phyloP scores from a whole-genome alignment of 2,329 filamentous ascomycete species.

The Fusarium subtropicale region DNA sequence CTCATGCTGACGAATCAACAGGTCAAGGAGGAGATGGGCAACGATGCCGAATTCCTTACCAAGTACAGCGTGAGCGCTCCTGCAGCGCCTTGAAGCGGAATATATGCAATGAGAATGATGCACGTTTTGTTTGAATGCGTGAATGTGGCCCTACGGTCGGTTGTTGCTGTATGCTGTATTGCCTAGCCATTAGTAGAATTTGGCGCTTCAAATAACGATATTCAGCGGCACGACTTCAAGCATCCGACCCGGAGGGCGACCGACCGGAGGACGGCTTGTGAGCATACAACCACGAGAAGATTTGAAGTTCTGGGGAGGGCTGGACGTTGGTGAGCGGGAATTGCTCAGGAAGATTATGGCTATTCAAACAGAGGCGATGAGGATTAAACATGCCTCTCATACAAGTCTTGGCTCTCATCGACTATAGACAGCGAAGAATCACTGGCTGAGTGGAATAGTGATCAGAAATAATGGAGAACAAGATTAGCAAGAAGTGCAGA shows the following conservation, averaged over 20 bases:
- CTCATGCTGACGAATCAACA: constrained; percentile 54
- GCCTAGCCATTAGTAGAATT: constrained; percentile 6
- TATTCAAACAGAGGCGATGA: constrained; percentile 1
- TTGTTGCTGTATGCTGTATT: constrained; percentile 5
- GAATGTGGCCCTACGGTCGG: constrained; percentile 8
- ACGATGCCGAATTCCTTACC: constrained; percentile 83
- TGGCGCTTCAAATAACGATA: not conserved
- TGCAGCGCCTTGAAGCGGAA: constrained; percentile 51
- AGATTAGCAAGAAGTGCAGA: constrained; percentile 5
- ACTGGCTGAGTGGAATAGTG: not conserved
- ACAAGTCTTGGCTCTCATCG: not conserved
- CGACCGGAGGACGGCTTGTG: not conserved
- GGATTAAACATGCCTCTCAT: not conserved
- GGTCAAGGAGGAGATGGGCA: constrained; percentile 94
- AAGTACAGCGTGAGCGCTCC: constrained; percentile 71
- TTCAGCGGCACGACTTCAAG: constrained; percentile 11
- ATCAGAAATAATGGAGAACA: not conserved
- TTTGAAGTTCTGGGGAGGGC: constrained; percentile 8
- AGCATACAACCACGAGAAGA: not conserved
- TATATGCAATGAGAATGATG: constrained; percentile 20
- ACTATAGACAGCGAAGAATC: not conserved
- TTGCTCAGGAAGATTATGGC: not conserved
- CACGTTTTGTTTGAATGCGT: constrained; percentile 22
- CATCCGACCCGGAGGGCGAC: not conserved
- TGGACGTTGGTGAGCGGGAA: not conserved